phyloP scores from a whole-genome alignment of 2,329 filamentous ascomycete genomes.

The Pochonia chlamydosporia region DNA sequence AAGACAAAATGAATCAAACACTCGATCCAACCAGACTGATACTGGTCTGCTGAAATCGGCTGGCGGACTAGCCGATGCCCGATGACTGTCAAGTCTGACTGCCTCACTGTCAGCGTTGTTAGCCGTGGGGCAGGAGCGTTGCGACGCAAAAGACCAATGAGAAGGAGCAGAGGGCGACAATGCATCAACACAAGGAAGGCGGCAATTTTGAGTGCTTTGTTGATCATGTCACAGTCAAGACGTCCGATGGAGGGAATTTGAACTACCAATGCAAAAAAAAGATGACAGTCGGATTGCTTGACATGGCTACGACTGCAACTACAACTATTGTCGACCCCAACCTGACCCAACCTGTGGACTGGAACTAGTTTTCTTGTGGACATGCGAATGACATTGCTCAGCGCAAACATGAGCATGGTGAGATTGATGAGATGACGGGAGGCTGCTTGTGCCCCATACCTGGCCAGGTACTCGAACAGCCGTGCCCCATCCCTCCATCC shows the following conservation, averaged over 20 bases:
- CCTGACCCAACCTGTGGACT: too few relatives aligned
- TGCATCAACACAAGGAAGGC: not conserved
- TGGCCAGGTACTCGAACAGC: slow-evolving; percentile 7
- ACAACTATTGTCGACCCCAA: too few relatives aligned
- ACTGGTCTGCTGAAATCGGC: too few relatives aligned
- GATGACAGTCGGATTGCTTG: too few relatives aligned
- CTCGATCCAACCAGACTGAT: not conserved
- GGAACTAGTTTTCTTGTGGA: too few relatives aligned
- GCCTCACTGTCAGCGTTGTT: not conserved
- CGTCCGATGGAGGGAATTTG: slow-evolving; percentile 9
- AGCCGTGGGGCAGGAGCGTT: not conserved
- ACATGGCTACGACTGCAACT: too few relatives aligned
- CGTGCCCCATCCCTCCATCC: not conserved
- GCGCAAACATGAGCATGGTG: slow-evolving; percentile 9
- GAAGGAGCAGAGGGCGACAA: slow-evolving; percentile 5
- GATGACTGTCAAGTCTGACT: too few relatives aligned
- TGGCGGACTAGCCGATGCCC: too few relatives aligned
- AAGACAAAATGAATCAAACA: too few relatives aligned
- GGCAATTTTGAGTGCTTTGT: not conserved
- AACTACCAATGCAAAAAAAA: too few relatives aligned
- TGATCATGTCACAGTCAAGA: not conserved
- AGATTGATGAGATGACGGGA: slow-evolving; percentile 21
- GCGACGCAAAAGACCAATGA: not conserved
- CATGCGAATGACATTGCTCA: not conserved
- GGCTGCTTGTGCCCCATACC: slow-evolving; percentile 3